Evolutionary conservation across 192 early-diverging fungal species (phyloP).

Genomic region (Coemansia pectinata): DNA sequence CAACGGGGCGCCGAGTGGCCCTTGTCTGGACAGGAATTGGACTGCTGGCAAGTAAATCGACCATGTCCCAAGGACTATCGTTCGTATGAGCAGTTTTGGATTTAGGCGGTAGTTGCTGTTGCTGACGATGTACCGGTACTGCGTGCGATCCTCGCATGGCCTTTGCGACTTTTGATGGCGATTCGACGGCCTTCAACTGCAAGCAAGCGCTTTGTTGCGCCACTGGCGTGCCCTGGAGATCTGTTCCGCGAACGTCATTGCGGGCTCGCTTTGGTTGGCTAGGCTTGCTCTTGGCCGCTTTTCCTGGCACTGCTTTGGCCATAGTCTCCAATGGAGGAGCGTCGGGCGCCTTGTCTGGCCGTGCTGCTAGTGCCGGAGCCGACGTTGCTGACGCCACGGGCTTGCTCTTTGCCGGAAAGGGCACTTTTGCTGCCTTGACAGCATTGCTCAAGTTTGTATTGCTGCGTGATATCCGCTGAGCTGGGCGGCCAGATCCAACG

Average conservation of each 20-base stretch:
- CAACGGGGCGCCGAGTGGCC: neutral
- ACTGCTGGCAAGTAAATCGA: conserved; percentile 21
- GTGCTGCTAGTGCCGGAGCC: neutral
- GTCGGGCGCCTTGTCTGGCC: neutral
- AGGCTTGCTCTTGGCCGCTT: neutral
- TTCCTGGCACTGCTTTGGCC: neutral
- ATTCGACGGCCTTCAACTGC: neutral
- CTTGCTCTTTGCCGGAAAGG: neutral
- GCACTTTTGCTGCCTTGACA: neutral
- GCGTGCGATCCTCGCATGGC: conserved; percentile 4
- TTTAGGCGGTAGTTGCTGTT: neutral
- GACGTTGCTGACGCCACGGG: neutral
- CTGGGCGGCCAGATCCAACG: no score
- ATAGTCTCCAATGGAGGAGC: neutral
- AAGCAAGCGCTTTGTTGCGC: neutral
- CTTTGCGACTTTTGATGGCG: conserved; percentile 5
- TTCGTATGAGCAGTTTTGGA: neutral
- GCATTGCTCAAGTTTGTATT: neutral
- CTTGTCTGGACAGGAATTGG: conserved; percentile 10
- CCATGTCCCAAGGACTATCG: conserved; percentile 27
- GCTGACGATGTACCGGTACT: neutral
- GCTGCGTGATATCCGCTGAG: neutral
- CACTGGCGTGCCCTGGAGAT: neutral
- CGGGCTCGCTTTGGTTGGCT: neutral
- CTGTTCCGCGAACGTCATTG: neutral